These are phyloP conservation scores for Calocera cornea DNA, from an alignment of 768 basidiomycete genomes.

Conservation along the genomic window DNA sequence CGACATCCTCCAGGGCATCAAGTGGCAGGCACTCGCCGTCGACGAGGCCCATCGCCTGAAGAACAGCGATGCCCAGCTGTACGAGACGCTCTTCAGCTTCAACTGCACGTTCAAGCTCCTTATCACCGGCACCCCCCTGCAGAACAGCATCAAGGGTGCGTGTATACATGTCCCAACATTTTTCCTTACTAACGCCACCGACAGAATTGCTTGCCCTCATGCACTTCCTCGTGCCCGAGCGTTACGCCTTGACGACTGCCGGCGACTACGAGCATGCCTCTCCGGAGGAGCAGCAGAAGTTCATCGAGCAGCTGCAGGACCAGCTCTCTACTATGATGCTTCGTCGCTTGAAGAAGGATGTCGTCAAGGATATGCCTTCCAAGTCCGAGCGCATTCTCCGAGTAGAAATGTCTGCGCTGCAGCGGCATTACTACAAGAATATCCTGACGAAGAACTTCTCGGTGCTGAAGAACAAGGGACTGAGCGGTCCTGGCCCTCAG, in stretches of 20 bases:
- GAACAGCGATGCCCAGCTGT: constrained; percentile 93
- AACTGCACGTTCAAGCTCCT: constrained; percentile 82
- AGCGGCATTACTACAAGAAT: constrained; percentile 98
- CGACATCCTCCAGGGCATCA: constrained; percentile 79
- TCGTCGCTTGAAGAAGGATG: constrained; percentile 86
- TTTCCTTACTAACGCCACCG: not conserved
- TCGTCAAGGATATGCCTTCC: constrained; percentile 87
- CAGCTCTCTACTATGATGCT: constrained; percentile 93
- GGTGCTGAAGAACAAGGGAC: constrained; percentile 77
- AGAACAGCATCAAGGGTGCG: constrained; percentile 96
- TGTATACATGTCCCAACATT: constrained; percentile 4
- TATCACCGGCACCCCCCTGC: constrained; percentile 95
- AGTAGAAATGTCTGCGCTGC: constrained; percentile 92
- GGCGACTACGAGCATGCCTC: constrained; percentile 88
- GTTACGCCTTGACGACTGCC: constrained; percentile 45
- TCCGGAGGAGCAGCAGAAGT: constrained; percentile 59
- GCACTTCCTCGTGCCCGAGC: constrained; percentile 99
- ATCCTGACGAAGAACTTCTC: constrained; percentile 96
- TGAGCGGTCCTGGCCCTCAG: constrained; percentile 40
- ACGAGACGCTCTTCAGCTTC: constrained; percentile 85
- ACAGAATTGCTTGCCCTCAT: constrained; percentile 87
- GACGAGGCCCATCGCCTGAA: constrained; percentile 98
- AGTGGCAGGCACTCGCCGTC: constrained; percentile 93
- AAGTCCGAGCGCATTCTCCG: constrained; percentile 97
- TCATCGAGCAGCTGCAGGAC: constrained; percentile 85